Base-by-base conservation (phyloP, 352 stramenopile species). In the Elongisporangium undulatum region DNA sequence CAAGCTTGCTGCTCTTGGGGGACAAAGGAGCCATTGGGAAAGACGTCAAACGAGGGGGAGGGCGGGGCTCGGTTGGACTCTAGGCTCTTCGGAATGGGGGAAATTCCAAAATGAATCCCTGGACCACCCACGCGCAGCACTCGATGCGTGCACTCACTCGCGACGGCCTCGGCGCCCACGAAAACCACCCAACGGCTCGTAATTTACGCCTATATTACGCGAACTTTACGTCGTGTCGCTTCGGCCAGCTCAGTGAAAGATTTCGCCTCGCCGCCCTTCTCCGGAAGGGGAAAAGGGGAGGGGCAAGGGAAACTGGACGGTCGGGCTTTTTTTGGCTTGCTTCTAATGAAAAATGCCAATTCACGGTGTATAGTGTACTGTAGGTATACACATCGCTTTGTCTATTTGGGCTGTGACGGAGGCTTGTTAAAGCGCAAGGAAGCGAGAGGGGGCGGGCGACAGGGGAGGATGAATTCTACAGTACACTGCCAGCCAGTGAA, bases 71-170 rank as follows among this genome's bases (percentile, higher is more conserved):
- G 34, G 34, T 26, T 45, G 34, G 34, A 45, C 56, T 66, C 61
- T 62, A 67, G 66, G 34, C 34, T 45, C 62, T 70, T 67, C 55
- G 72, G 72, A 75, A 75, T 76, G 69, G 66, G 75, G 80, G 69
- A 83, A 92, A 90, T 89, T 92, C 78, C 79, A 78, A 85, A 92
- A 87, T 92, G 82, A 85, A 16, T 59, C 34, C 51, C 17, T 7
- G 22, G 9, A 26, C 4, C 12, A 24, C 50, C 0, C 21, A 29
- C 17, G 60, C 19, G 22, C 48, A 22, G 34, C 9, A 26, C 41
- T n/a, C 17, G 34, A 45, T 45, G 34, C 34, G 34, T 12, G 34
- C 6, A 45, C 34, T 45, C 10, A 17, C 29, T 13, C 29, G 24
- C 24, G n/a, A n/a, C 23, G 23, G 26, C 26, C 26, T 12, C 26